phyloP scores from a whole-genome alignment of 495 filamentous ascomycete genomes.

The Aspergillus kassunensis region DNA sequence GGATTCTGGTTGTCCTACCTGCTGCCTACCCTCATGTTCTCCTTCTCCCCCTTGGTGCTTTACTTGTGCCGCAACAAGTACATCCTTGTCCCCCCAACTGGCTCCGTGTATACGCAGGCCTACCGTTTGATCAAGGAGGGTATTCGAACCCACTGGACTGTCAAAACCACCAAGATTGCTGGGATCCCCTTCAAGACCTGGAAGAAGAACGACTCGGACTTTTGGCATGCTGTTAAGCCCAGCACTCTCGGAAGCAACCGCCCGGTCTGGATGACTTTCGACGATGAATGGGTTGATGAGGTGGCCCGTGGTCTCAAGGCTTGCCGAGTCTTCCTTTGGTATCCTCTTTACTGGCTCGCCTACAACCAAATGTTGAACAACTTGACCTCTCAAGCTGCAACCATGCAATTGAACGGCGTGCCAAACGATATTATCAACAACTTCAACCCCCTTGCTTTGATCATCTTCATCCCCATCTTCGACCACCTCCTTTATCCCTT shows the following conservation, averaged over 20 bases:
- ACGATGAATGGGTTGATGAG: constrained; percentile 72
- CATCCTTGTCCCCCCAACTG: constrained; percentile 51
- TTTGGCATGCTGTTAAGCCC: constrained; percentile 68
- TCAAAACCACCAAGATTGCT: constrained; percentile 13
- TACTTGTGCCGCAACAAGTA: constrained; percentile 59
- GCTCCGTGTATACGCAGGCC: constrained; percentile 59
- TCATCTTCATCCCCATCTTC: constrained; percentile 75
- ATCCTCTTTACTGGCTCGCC: constrained; percentile 64
- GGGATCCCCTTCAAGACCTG: no score
- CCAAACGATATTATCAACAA: constrained; percentile 80
- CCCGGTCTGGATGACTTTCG: constrained; percentile 64
- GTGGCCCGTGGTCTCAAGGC: constrained; percentile 64
- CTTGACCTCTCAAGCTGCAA: constrained; percentile 69
- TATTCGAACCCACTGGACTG: constrained; percentile 61
- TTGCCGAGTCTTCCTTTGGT: constrained; percentile 65
- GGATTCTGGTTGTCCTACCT: constrained; percentile 69
- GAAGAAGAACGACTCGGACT: constrained; percentile 45
- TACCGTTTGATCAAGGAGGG: constrained; percentile 52
- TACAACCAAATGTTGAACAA: constrained; percentile 63
- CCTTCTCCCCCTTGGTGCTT: constrained; percentile 60
- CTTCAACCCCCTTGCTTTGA: constrained; percentile 68
- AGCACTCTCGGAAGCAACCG: constrained; percentile 40
- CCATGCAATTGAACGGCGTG: constrained; percentile 64
- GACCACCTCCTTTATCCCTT: constrained; percentile 67
- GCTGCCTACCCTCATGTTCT: constrained; percentile 55